Conservation (phyloP, 306 rosid genomes). For the Calophaca sinica region DNA sequence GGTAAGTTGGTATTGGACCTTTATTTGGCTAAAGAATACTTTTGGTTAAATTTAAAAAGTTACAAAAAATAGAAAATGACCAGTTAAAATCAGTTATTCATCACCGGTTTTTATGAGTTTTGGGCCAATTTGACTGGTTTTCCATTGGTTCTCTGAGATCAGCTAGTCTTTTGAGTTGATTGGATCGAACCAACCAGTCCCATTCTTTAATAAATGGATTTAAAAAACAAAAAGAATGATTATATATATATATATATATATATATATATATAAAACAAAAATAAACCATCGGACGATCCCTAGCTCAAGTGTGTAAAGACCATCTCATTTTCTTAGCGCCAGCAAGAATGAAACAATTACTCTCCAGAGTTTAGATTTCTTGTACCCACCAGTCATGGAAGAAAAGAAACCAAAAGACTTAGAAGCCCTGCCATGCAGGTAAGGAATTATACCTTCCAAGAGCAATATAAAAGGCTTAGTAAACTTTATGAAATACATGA, state of each 20-base stretch:
- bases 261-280: no score
- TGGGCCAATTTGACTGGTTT: neutral
- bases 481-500: neutral
- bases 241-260: no score
- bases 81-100: neutral
- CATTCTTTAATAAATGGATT: no score
- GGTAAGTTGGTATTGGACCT: neutral
- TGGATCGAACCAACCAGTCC: no score
- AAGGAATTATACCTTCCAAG: conserved; percentile 18
- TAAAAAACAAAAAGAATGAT: no score
- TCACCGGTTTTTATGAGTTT: neutral
- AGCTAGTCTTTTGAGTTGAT: no score
- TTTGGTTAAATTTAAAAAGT: neutral
- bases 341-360: conserved; percentile 20
- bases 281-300: conserved; percentile 18
- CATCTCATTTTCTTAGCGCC: conserved; percentile 5
- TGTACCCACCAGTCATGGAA: no score
- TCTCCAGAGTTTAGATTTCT: neutral
- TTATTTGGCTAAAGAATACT: neutral
- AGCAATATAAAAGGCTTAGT: neutral
- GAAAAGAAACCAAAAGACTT: no score
- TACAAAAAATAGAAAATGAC: neutral
- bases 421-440: neutral
- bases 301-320: conserved; percentile 4
- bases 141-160: neutral